These are phyloP conservation scores for Ceratocystis huliohia DNA, from an alignment of 2,329 filamentous ascomycete species.

Conservation along the genomic window DNA sequence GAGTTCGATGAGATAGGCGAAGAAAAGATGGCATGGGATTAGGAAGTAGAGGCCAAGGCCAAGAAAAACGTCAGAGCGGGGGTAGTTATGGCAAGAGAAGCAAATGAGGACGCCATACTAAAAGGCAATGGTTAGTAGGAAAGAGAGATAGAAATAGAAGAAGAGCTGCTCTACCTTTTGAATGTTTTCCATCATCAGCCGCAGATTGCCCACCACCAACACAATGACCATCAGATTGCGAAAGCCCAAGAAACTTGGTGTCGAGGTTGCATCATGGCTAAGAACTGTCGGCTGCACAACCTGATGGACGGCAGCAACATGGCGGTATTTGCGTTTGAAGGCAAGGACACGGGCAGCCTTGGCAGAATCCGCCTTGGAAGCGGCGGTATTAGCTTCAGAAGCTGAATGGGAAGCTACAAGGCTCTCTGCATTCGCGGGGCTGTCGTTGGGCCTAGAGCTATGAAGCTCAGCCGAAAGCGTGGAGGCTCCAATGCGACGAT, in stretches of 20 bases:
- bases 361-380: slow-evolving; percentile 3
- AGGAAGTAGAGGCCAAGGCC: slow-evolving; percentile 70
- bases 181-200: slow-evolving; percentile 92
- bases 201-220: slow-evolving; percentile 80
- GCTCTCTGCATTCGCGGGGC: background rate
- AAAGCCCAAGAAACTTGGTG: slow-evolving; percentile 84
- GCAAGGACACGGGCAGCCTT: slow-evolving; percentile 17
- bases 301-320: slow-evolving; percentile 79
- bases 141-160: slow-evolving; percentile 10
- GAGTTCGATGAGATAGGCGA: slow-evolving; percentile 81
- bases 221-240: slow-evolving; percentile 94
- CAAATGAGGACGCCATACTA: slow-evolving; percentile 94
- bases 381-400: background rate
- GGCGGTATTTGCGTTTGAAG: slow-evolving; percentile 57
- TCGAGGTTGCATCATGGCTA: slow-evolving; percentile 62
- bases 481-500: background rate
- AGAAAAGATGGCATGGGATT: slow-evolving; percentile 79
- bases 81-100: slow-evolving; percentile 77
- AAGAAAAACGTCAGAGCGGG: slow-evolving; percentile 60
- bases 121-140: slow-evolving; percentile 18
- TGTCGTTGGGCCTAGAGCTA: background rate
- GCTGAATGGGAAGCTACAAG: too few species aligned
- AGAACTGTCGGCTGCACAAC: slow-evolving; percentile 61
- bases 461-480: background rate
- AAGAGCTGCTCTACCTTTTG: slow-evolving; percentile 53